Conservation (phyloP, 2,329 filamentous ascomycete genomes). For the Ceratocystis albifundus region DNA sequence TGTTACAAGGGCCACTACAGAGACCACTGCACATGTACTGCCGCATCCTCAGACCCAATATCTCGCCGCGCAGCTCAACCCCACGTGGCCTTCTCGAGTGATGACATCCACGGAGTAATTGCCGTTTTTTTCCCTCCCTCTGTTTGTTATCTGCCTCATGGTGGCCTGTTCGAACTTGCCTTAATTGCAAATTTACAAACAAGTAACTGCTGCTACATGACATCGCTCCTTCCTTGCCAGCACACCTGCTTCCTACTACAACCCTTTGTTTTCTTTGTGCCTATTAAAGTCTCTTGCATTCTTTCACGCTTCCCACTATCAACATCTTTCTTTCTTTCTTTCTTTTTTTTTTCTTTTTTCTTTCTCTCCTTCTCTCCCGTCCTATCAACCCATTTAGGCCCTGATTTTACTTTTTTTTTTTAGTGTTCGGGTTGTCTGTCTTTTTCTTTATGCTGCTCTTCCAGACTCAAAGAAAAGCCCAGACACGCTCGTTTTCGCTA, state of each 20-base stretch:
- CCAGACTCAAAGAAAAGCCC: slow-evolving; percentile 7
- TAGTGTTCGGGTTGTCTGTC: slow-evolving; percentile 12
- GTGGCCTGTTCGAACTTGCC: not conserved
- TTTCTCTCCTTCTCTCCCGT: not conserved
- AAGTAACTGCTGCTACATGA: not conserved
- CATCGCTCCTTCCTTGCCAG: not conserved
- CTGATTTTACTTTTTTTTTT: slow-evolving; percentile 1
- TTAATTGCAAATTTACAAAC: not conserved
- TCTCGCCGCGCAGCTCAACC: not conserved
- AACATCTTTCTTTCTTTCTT: not conserved
- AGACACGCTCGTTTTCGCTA: not conserved
- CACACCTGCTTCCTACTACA: not conserved
- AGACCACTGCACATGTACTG: not conserved
- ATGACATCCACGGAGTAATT: not conserved
- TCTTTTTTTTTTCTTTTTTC: not conserved
- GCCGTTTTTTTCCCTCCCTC: not conserved
- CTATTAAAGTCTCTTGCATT: not conserved
- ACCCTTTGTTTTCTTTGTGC: not conserved
- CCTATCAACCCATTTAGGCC: not conserved
- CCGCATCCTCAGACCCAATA: too few relatives aligned
- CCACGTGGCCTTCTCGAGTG: not conserved
- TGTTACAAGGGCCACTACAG: not conserved
- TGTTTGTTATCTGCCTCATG: not conserved
- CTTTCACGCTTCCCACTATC: not conserved
- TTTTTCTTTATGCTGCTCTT: slow-evolving; percentile 1